Conservation (phyloP, 2,329 filamentous ascomycete species). For the Claviceps arundinis region DNA sequence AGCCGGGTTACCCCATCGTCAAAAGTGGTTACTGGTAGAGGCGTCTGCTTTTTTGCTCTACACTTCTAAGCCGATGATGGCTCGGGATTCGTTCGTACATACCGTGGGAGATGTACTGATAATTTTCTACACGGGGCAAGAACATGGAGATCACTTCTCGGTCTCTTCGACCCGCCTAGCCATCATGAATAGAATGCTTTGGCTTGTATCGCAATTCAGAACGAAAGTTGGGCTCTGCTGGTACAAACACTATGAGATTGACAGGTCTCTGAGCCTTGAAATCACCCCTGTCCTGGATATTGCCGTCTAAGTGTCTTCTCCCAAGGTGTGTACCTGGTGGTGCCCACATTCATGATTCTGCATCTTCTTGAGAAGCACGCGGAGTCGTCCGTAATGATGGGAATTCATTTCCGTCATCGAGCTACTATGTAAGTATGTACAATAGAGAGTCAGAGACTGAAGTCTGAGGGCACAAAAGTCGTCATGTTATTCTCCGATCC, state of each 20-base stretch:
- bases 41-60: not conserved
- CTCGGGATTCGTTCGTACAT: not conserved
- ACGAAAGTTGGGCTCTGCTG: not conserved
- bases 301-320: constrained; percentile 5
- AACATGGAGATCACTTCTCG: not conserved
- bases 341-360: not conserved
- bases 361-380: not conserved
- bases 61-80: not conserved
- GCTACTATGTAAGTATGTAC: not conserved
- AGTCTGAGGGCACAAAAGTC: constrained; percentile 6
- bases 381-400: constrained; percentile 2
- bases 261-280: not conserved
- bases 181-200: not conserved
- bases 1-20: not conserved
- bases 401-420: not conserved
- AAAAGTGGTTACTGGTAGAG: not conserved
- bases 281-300: constrained; percentile 7
- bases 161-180: not conserved
- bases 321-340: not conserved
- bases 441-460: too few relatives aligned
- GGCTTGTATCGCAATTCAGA: not conserved
- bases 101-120: constrained; percentile 4
- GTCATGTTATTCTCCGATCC: constrained; percentile 7
- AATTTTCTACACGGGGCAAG: not conserved
- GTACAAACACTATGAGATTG: not conserved